Conservation (phyloP, 495 filamentous ascomycete species). For the Durotheca rogersii region DNA sequence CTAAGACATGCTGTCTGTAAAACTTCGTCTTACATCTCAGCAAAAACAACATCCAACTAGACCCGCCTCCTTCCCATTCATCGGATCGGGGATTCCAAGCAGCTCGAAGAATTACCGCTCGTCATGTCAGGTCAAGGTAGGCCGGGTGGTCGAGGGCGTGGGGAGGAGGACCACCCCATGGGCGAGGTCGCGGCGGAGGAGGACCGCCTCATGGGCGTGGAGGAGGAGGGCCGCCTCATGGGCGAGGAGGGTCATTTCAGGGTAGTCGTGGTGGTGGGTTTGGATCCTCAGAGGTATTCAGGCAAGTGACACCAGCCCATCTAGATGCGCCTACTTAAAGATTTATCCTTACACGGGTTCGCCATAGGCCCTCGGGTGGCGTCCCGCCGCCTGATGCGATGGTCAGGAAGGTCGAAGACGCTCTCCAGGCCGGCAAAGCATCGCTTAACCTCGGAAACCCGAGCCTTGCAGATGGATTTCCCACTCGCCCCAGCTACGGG, state of each 20-base stretch:
- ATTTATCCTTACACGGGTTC: not conserved
- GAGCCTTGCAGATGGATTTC: constrained; percentile 20
- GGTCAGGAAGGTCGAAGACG: constrained; percentile 1
- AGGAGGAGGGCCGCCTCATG: not conserved
- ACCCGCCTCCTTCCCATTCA: no score
- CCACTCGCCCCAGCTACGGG: constrained; percentile 53
- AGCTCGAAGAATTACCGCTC: no score
- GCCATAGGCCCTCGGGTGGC: not conserved
- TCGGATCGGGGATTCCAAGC: no score
- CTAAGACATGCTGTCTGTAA: no score
- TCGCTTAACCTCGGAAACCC: not conserved
- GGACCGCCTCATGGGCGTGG: no score
- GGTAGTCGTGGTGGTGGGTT: not conserved
- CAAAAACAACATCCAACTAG: no score
- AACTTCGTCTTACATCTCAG: no score
- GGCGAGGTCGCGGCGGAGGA: no score
- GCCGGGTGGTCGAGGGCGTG: no score
- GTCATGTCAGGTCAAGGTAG: no score
- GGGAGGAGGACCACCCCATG: no score
- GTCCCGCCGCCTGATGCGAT: not conserved
- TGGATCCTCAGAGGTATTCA: not conserved
- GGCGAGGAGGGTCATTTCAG: not conserved
- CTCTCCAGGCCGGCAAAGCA: constrained; percentile 2
- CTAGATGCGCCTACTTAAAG: not conserved
- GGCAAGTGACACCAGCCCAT: not conserved